Evolutionary conservation across 139 green algal genomes (phyloP).

Genomic region (Coelastrella sp.): DNA sequence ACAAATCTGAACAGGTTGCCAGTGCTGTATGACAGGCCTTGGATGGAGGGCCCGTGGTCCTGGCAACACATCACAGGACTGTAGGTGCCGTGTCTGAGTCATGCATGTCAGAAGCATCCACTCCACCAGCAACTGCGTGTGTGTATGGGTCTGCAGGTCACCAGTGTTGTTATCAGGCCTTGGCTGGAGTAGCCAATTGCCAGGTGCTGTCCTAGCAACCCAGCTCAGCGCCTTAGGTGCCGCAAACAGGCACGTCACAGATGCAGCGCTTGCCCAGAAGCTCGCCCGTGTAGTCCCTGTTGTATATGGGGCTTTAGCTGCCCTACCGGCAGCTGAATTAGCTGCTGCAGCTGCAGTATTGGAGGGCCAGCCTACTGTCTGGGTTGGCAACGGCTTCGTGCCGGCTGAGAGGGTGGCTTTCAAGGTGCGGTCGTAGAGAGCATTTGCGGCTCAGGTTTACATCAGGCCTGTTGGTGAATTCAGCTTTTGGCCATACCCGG

Average conservation of each 20-base stretch:
- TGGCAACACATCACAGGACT: too few species aligned
- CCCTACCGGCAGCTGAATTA: slow-evolving; percentile 57
- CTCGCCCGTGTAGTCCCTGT: slow-evolving; percentile 69
- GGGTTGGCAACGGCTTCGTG: slow-evolving; percentile 82
- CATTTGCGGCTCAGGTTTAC: too few species aligned
- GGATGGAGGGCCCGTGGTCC: too few species aligned
- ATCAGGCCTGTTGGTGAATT: too few species aligned
- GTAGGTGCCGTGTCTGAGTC: too few species aligned
- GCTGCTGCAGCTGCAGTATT: slow-evolving; percentile 64
- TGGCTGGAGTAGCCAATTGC: slow-evolving; percentile 63
- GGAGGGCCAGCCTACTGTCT: slow-evolving; percentile 69
- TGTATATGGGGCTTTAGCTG: slow-evolving; percentile 46
- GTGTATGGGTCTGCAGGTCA: slow-evolving; percentile 39
- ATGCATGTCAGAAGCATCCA: too few species aligned
- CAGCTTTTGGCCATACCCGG: too few species aligned
- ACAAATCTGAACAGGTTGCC: too few species aligned
- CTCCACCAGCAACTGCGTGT: background rate
- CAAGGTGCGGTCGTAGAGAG: slow-evolving; percentile 35
- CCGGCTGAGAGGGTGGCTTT: slow-evolving; percentile 70
- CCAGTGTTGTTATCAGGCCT: slow-evolving; percentile 60
- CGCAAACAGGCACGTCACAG: slow-evolving; percentile 51
- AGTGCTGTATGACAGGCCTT: too few species aligned
- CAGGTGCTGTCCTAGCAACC: slow-evolving; percentile 55
- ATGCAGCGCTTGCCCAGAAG: slow-evolving; percentile 51
- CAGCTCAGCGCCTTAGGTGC: slow-evolving; percentile 72